Conservation (phyloP, 352 stramenopile genomes). For the Phytophthora constricta region DNA sequence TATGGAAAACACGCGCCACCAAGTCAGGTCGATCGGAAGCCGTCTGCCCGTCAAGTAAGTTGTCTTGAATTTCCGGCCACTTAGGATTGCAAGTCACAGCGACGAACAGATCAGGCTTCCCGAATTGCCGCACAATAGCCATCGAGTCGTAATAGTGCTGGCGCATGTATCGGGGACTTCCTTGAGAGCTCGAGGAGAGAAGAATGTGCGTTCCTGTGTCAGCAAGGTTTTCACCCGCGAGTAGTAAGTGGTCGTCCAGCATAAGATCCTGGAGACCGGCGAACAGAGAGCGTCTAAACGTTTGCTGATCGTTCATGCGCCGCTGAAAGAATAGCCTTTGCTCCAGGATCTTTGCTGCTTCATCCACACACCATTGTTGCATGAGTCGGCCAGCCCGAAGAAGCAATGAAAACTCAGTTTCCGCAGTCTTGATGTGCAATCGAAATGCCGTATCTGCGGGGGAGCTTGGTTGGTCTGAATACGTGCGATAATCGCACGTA, state of each 20-base stretch:
- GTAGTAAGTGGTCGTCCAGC: neutral
- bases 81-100: slow-evolving; percentile 53
- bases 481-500: neutral
- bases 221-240: neutral
- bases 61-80: slow-evolving; percentile 33
- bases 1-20: slow-evolving; percentile 20
- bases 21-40: slow-evolving; percentile 26
- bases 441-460: slow-evolving; percentile 3
- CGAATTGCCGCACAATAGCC: too few relatives aligned
- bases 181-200: neutral
- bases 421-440: neutral
- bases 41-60: slow-evolving; percentile 9
- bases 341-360: slow-evolving; percentile 3
- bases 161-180: slow-evolving; percentile 20
- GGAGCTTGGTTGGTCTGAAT: neutral
- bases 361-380: slow-evolving; percentile 7
- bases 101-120: slow-evolving; percentile 57
- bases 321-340: slow-evolving; percentile 2
- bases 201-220: slow-evolving; percentile 2
- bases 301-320: neutral
- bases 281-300: neutral
- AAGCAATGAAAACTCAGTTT: slow-evolving; percentile 2
- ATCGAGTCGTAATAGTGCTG: slow-evolving; percentile 46
- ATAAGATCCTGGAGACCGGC: neutral
- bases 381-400: neutral